Evolutionary conservation across 2,329 filamentous ascomycete species (phyloP).

Genomic region (Trichophaea hybrida): DNA sequence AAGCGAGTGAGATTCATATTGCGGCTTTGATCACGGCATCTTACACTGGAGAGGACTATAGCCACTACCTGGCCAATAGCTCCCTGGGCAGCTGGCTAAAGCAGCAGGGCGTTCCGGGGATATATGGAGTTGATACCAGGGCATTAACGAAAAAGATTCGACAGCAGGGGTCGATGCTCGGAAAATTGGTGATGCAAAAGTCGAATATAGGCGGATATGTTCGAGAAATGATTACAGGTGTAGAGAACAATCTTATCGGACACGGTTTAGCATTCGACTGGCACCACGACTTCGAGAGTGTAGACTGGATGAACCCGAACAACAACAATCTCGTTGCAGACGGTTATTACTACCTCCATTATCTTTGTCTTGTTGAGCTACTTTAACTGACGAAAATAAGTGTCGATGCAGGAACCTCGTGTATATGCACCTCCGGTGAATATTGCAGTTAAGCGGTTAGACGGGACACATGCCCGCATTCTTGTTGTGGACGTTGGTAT

Average conservation of each 20-base stretch:
- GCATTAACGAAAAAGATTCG: conserved; percentile 88
- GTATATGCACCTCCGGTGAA: conserved; percentile 64
- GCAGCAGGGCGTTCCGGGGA: conserved; percentile 83
- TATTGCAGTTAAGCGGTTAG: conserved; percentile 67
- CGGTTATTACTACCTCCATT: conserved; percentile 47
- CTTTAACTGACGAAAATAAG: conserved; percentile 36
- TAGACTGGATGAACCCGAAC: conserved; percentile 89
- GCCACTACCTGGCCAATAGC: conserved; percentile 79
- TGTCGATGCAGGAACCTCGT: conserved; percentile 76
- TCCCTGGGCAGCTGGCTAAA: conserved; percentile 92
- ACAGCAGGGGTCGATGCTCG: conserved; percentile 90
- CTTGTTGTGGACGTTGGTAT: conserved; percentile 92
- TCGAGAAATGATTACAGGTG: conserved; percentile 29
- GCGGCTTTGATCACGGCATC: conserved; percentile 80
- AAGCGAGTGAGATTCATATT: conserved; percentile 84
- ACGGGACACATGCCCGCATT: conserved; percentile 72
- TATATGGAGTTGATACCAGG: conserved; percentile 89
- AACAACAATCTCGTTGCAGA: conserved; percentile 82
- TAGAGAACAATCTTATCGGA: conserved; percentile 31
- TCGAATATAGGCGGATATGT: conserved; percentile 25
- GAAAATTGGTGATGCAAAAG: conserved; percentile 68
- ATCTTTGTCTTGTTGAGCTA: conserved; percentile 16
- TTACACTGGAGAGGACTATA: conserved; percentile 89
- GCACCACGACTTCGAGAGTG: conserved; percentile 53
- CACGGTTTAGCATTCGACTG: conserved; percentile 35